Conservation (phyloP, 208 protist genomes). For the Wallacemonas rigidus region DNA sequence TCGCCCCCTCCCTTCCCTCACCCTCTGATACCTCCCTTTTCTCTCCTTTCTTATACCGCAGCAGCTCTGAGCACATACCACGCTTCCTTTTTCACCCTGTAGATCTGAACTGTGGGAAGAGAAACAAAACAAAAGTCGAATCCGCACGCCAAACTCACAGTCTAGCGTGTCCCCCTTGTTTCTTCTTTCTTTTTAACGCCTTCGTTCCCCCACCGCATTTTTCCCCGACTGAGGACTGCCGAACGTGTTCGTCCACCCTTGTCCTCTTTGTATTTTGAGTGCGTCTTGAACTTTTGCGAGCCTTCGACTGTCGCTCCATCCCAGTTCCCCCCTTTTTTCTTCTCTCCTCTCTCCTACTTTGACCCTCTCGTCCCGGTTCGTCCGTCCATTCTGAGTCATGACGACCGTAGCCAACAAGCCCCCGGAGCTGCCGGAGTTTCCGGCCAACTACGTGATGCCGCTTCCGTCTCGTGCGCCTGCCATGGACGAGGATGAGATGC, state of each 20-base stretch:
- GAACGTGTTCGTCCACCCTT: not conserved
- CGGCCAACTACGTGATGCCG: conserved; percentile 55
- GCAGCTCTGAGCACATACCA: too few relatives aligned
- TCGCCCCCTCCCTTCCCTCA: too few relatives aligned
- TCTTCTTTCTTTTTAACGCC: not conserved
- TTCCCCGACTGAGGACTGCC: not conserved
- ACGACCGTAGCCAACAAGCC: conserved; percentile 19
- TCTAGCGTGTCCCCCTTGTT: not conserved
- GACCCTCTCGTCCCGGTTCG: too few relatives aligned
- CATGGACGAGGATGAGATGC: conserved; percentile 59
- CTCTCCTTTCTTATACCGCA: too few relatives aligned
- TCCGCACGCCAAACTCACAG: too few relatives aligned
- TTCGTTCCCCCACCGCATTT: not conserved
- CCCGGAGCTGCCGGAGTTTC: conserved; percentile 35
- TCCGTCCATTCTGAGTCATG: not conserved
- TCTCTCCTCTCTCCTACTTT: not conserved
- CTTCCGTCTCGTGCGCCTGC: conserved; percentile 25
- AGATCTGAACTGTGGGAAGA: too few relatives aligned
- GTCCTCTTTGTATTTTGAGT: not conserved
- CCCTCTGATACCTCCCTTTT: too few relatives aligned
- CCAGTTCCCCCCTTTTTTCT: not conserved
- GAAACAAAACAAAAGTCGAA: too few relatives aligned
- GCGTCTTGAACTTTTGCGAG: not conserved
- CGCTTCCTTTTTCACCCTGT: too few relatives aligned
- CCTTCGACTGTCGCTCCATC: not conserved